Percentiles rank a stretch among this genome's conserved stretches.
Conservation (phyloP, 2,329 filamentous ascomycete genomes). For the Fusarium sp. region DNA sequence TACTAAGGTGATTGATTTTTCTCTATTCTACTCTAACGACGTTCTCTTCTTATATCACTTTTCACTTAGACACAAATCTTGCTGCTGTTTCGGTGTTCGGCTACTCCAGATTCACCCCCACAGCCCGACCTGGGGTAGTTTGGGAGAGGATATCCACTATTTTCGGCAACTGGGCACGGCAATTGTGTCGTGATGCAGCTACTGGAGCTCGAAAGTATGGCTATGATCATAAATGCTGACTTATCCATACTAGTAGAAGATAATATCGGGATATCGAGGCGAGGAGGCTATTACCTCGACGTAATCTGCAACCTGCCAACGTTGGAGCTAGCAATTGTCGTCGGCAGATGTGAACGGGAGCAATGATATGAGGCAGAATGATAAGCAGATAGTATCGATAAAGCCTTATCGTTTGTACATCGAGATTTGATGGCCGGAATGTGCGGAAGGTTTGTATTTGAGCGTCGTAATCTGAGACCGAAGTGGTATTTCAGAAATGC, state of each 20-base stretch:
- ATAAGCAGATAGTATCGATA: slow-evolving; percentile 2
- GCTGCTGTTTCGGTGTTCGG: slow-evolving; percentile 27
- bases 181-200: slow-evolving; percentile 16
- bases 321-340: slow-evolving; percentile 26
- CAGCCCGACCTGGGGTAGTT: slow-evolving; percentile 35
- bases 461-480: background rate
- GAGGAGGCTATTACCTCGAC: slow-evolving; percentile 29
- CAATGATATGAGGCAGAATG: slow-evolving; percentile 18
- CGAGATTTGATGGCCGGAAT: background rate
- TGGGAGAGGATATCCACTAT: slow-evolving; percentile 22
- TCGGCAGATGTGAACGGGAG: slow-evolving; percentile 42
- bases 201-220: accelerated
- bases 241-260: accelerated
- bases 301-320: slow-evolving; percentile 34
- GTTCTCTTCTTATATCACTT: slow-evolving; percentile 36
- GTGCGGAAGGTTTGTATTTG: background rate
- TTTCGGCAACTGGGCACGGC: slow-evolving; percentile 40
- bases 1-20: background rate
- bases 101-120: slow-evolving; percentile 30
- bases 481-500: slow-evolving; percentile 2
- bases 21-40: background rate
- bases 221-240: slow-evolving; percentile 1
- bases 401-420: background rate
- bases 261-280: background rate
- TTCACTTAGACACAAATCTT: slow-evolving; percentile 27